Evolutionary conservation across 1,284 basidiomycete species (phyloP).

Genomic region (Cryptococcus sp.): DNA sequence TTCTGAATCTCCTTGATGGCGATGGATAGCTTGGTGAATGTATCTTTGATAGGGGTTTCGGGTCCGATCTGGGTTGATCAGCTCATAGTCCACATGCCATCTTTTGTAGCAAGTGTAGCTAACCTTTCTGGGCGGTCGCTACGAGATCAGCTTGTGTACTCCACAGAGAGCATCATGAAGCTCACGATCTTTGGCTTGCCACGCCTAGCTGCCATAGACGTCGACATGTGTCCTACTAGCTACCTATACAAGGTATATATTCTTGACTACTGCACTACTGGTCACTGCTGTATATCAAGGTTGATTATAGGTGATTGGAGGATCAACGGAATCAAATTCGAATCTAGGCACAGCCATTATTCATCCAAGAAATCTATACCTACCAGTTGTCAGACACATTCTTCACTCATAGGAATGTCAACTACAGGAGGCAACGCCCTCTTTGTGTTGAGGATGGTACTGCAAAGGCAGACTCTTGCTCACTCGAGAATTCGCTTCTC

Average conservation of each 20-base stretch:
- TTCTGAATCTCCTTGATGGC: constrained; percentile 95
- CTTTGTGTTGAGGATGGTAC: constrained; percentile 14
- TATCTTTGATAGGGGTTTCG: constrained; percentile 45
- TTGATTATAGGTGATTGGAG: constrained; percentile 1
- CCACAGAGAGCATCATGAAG: not conserved
- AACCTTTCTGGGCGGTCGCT: constrained; percentile 44
- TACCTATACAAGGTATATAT: not conserved
- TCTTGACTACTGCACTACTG: not conserved
- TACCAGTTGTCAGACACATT: not conserved
- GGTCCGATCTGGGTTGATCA: constrained; percentile 29
- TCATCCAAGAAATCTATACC: not conserved
- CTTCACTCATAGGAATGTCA: not conserved
- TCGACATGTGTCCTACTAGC: constrained; percentile 20
- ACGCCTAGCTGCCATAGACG: constrained; percentile 35
- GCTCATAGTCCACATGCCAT: not conserved
- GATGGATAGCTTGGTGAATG: constrained; percentile 41
- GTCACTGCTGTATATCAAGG: not conserved
- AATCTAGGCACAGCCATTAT: no score
- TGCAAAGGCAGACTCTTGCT: not conserved
- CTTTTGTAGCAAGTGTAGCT: constrained; percentile 4
- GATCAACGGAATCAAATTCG: not conserved
- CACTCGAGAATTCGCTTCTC: not conserved
- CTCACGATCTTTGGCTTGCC: constrained; percentile 45
- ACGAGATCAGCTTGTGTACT: constrained; percentile 5
- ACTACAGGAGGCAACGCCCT: constrained; percentile 12